Evolutionary conservation across 192 early-diverging fungal species (phyloP), one percentile per base, ranked within the genome.

Genomic region (Kickxella alabastrina): DNA sequence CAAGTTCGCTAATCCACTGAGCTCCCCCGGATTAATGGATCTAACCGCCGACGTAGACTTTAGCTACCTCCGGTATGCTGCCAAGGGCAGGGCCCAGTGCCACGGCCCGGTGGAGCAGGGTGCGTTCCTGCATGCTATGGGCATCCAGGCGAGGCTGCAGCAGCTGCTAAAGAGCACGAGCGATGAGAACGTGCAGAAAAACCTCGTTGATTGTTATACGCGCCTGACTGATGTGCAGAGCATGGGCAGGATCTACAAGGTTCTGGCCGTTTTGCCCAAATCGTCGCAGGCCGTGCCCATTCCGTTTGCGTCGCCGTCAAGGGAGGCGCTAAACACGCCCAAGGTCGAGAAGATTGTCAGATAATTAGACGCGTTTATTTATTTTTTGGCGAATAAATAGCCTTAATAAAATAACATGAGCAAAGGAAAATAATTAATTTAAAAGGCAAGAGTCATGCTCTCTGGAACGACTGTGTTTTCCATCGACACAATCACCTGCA

Each of bases 21-120:
- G 78, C 25, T 52, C 67, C 9, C 94, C 94, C 6, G 94, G 96
- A 4, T 80, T 82, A 2, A 80, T 84, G 26, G 96, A 99, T 79
- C 70, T 99, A 19, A 95, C 87, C 37, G 87, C 84, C 0, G 89
- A 99, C 72, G 94, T 99, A 1, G 91, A 97, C 53, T 99, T 97
- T 69, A 55, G 77, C 19, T 80, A 82, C 44, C 55, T 93, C 34
- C 82, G 82, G 37, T 64, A 75, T n/a, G 84, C 83, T 0, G 68
- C 77, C 21, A 64, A 60, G 3, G 46, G 40, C 34, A 56, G 59
- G 67, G 82, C 82, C 9, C 45, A 66, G 23, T 76, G 80, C 39
- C 75, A 83, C 71, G 92, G 92, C 0, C 89, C 91, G 10, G 62
- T 93, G 4, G 89, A 86, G 9, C 94, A 97, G 61, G 80, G 83